Evolutionary conservation across 768 basidiomycete species (phyloP).

Genomic region (Termitomyces sp.): DNA sequence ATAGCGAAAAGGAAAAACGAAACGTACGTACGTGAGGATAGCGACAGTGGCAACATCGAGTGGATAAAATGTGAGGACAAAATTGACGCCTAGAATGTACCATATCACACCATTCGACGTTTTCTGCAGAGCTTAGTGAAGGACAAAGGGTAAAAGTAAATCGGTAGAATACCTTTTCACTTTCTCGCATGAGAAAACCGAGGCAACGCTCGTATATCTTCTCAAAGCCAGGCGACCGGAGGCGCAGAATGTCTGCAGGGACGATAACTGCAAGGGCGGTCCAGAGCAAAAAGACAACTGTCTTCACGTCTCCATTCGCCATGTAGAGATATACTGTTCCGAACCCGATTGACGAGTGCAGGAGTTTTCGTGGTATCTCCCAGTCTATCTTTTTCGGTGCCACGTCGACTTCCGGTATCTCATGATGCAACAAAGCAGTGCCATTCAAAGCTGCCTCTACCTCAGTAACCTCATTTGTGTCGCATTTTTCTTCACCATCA

Average conservation of each 20-base stretch:
- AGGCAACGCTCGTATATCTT: conserved; percentile 62
- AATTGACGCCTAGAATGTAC: conserved; percentile 86
- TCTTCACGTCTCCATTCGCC: conserved; percentile 54
- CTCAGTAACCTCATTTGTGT: conserved; percentile 21
- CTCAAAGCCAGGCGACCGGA: conserved; percentile 60
- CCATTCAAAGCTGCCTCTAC: conserved; percentile 16
- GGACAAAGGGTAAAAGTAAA: not conserved
- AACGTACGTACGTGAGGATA: conserved; percentile 69
- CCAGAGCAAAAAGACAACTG: conserved; percentile 58
- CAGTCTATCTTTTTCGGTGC: conserved; percentile 52
- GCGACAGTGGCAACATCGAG: conserved; percentile 86
- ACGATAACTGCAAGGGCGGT: conserved; percentile 61
- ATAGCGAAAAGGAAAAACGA: not conserved
- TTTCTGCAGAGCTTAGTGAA: conserved; percentile 30
- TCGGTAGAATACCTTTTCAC: conserved; percentile 57
- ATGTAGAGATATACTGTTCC: conserved; percentile 36
- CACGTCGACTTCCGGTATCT: not conserved
- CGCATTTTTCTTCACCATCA: conserved; percentile 21
- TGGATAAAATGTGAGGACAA: conserved; percentile 71
- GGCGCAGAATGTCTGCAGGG: conserved; percentile 71
- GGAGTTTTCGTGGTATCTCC: conserved; percentile 84
- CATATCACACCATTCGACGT: conserved; percentile 82
- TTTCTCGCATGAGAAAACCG: conserved; percentile 87
- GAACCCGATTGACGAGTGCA: conserved; percentile 82
- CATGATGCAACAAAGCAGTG: not conserved